Evolutionary conservation across 345 rosid genomes (phyloP).

Genomic region (Carallia brachiata): DNA sequence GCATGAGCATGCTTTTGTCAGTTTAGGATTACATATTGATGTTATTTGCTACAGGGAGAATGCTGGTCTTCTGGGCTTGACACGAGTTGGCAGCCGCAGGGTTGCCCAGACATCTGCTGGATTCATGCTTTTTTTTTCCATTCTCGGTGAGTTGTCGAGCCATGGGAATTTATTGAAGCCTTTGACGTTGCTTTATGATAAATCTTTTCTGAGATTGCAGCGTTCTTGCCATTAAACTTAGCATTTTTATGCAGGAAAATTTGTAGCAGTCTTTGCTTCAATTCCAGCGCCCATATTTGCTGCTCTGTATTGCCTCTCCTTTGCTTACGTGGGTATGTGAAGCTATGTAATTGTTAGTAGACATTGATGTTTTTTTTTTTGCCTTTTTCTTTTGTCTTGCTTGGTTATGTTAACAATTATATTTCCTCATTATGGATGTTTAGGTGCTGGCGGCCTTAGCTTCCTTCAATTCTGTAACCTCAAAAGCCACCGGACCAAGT

Average conservation of each 20-base stretch:
- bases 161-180: constrained; percentile 6
- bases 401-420: neutral
- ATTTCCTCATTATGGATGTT: neutral
- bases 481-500: constrained; percentile 72
- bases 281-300: constrained; percentile 81
- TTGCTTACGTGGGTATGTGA: constrained; percentile 84
- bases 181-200: neutral
- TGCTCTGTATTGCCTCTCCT: constrained; percentile 81
- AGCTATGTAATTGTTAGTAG: neutral
- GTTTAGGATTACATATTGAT: constrained; percentile 10
- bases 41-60: constrained; percentile 61
- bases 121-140: constrained; percentile 94
- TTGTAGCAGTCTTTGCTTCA: constrained; percentile 92
- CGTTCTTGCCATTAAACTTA: constrained; percentile 6
- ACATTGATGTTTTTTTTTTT: neutral
- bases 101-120: constrained; percentile 96
- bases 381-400: neutral
- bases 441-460: constrained; percentile 91
- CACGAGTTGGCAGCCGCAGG: constrained; percentile 89
- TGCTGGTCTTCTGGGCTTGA: constrained; percentile 86
- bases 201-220: constrained; percentile 4
- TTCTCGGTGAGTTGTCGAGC: constrained; percentile 59
- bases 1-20: constrained; percentile 7
- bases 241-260: constrained; percentile 62
- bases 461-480: constrained; percentile 91